Evolutionary conservation across 345 rosid genomes (phyloP).

Genomic region (Durio zibethinus): DNA sequence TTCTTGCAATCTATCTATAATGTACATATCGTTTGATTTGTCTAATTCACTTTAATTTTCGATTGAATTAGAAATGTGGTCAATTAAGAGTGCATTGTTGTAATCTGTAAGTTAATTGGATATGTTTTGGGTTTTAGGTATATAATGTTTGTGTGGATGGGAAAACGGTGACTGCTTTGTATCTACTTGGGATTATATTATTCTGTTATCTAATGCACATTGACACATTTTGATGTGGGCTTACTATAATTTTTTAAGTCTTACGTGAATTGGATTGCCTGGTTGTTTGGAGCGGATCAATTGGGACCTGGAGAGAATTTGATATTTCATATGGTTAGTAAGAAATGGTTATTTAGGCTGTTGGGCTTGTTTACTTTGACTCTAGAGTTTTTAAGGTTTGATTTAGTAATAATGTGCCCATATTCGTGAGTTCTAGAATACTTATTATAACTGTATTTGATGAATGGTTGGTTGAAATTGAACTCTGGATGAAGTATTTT

Average conservation of each 20-base stretch:
- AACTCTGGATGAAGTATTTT: not conserved
- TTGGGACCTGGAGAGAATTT: not conserved
- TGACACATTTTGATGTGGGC: not conserved
- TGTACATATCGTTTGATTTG: not conserved
- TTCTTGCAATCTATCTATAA: not conserved
- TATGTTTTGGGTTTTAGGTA: not conserved
- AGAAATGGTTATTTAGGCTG: not conserved
- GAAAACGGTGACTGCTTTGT: not conserved
- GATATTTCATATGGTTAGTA: not conserved
- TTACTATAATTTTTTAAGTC: not conserved
- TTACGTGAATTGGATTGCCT: not conserved
- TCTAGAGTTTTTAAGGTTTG: not conserved
- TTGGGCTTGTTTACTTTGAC: not conserved
- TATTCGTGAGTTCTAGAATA: not conserved
- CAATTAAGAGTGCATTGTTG: not conserved
- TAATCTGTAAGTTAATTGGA: not conserved
- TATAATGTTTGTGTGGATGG: not conserved
- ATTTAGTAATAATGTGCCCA: not conserved
- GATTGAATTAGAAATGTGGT: slow-evolving; percentile 10
- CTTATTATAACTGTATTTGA: not conserved
- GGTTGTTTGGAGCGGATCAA: not conserved
- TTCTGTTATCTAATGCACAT: not conserved
- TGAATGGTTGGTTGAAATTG: not conserved
- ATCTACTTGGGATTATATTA: not conserved
- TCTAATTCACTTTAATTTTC: slow-evolving; percentile 5